phyloP scores from a whole-genome alignment of 768 basidiomycete genomes.

The Mycena olivaceomarginata region DNA sequence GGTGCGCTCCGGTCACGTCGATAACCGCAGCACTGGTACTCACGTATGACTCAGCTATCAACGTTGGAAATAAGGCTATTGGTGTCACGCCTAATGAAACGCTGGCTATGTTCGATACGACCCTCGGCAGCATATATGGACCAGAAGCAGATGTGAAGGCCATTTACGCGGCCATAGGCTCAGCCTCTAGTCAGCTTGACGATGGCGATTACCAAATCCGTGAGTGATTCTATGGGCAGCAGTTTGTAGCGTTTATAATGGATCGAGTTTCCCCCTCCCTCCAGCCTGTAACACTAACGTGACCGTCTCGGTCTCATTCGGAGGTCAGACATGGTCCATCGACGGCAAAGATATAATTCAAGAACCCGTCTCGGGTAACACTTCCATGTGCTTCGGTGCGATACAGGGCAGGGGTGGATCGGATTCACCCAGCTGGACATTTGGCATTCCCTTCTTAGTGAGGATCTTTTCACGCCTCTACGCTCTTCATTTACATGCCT shows the following conservation, averaged over 20 bases:
- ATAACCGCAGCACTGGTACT: too few relatives aligned
- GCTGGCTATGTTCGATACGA: conserved; percentile 26
- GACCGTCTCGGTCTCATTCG: conserved; percentile 19
- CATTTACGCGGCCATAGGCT: conserved; percentile 18
- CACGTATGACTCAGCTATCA: too few relatives aligned
- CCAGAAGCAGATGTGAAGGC: conserved; percentile 10
- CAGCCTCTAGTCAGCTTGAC: conserved; percentile 12
- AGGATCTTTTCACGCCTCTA: background rate
- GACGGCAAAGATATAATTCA: conserved; percentile 7
- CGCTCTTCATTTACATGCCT: background rate
- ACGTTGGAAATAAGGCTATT: background rate
- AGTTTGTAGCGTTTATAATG: background rate
- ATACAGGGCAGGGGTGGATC: background rate
- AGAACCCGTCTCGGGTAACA: background rate
- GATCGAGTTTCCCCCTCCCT: too few relatives aligned
- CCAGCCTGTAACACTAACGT: conserved; percentile 22
- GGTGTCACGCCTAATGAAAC: conserved; percentile 2
- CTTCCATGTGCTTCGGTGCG: background rate
- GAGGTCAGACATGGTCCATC: conserved; percentile 18
- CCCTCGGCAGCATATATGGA: background rate
- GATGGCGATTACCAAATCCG: conserved; percentile 10
- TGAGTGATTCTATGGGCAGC: background rate
- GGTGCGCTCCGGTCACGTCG: too few relatives aligned
- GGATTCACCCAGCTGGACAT: conserved; percentile 1
- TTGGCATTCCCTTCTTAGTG: conserved; percentile 15